Evolutionary conservation across 148 eudicot species (phyloP).

Genomic region (Talinum fruticosum): DNA sequence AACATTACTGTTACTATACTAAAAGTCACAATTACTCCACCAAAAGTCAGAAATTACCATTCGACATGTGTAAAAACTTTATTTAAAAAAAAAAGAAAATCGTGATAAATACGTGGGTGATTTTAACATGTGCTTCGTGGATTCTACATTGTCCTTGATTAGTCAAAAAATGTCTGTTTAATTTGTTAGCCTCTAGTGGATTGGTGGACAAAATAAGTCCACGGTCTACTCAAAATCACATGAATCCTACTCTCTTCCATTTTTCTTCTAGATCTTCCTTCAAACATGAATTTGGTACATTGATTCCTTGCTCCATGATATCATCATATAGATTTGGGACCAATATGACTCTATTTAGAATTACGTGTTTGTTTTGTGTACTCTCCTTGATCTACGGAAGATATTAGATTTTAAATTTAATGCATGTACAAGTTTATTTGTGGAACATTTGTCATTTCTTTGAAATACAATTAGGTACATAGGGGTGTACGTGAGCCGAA

Average conservation of each 20-base stretch:
- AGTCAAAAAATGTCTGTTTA: not conserved
- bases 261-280: not conserved
- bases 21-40: too few relatives aligned
- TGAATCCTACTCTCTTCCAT: not conserved
- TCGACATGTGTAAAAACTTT: not conserved
- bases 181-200: not conserved
- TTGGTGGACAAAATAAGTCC: not conserved
- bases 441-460: too few relatives aligned
- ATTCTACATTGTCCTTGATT: not conserved
- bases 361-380: too few relatives aligned
- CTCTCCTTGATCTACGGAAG: too few relatives aligned
- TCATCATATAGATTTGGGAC: too few relatives aligned
- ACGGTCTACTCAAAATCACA: not conserved
- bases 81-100: not conserved
- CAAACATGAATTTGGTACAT: not conserved
- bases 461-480: too few relatives aligned
- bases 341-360: too few relatives aligned
- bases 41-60: too few relatives aligned
- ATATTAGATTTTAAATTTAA: too few relatives aligned
- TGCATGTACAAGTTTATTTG: too few relatives aligned
- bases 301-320: too few relatives aligned
- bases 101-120: not conserved
- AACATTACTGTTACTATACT: not conserved
- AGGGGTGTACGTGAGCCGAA: too few relatives aligned
- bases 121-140: not conserved